A percentile compares a stretch with the other conserved stretches of the same genome.
Evolutionary conservation across 805 yeast species (phyloP).

Genomic region (Blastobotrys mokoenaii): DNA sequence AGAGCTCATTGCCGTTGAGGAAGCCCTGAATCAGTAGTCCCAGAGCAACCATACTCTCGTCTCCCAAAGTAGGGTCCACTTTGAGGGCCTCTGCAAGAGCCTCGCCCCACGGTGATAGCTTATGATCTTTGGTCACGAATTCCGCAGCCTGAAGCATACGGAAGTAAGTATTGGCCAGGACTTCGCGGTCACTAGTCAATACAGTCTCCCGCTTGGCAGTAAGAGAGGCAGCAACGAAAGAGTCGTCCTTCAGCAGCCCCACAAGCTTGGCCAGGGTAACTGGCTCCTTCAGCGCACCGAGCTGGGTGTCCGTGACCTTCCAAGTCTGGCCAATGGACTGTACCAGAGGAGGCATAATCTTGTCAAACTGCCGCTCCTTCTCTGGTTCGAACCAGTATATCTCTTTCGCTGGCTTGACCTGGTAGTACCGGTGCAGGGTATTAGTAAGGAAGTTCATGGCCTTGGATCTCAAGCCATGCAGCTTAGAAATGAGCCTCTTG

Average conservation of each 20-base stretch:
- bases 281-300: background rate
- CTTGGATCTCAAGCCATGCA: constrained; percentile 44
- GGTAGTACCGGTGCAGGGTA: constrained; percentile 75
- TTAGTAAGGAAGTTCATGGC: constrained; percentile 62
- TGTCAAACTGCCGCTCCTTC: constrained; percentile 30
- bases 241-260: background rate
- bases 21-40: constrained; percentile 19
- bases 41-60: constrained; percentile 19
- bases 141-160: constrained; percentile 47
- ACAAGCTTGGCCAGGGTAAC: background rate
- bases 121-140: constrained; percentile 33
- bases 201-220: background rate
- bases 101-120: constrained; percentile 45
- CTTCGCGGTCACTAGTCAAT: constrained; percentile 36
- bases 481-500: constrained; percentile 34
- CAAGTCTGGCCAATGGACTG: constrained; percentile 8
- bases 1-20: constrained; percentile 25
- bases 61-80: constrained; percentile 9
- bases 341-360: constrained; percentile 14
- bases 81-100: constrained; percentile 30
- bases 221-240: background rate
- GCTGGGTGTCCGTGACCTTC: constrained; percentile 8
- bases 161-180: constrained; percentile 46
- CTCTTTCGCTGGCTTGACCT: constrained; percentile 54
- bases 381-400: constrained; percentile 46